Conservation (phyloP, 305 asterid species). For the Solanum hybrid region DNA sequence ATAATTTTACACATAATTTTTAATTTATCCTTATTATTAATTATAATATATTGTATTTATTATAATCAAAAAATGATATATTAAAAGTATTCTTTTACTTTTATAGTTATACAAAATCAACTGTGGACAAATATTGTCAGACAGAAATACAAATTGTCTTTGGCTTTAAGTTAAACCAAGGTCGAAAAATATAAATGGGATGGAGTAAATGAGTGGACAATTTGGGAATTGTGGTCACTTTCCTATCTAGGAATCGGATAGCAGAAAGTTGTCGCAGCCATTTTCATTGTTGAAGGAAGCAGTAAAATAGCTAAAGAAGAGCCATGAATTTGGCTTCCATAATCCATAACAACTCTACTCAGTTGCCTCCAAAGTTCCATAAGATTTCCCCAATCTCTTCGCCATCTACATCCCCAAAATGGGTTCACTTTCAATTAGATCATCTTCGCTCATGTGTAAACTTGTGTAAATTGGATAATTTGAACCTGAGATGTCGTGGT, state of each 20-base stretch:
- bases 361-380: slow-evolving; percentile 20
- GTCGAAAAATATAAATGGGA: neutral
- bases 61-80: no score
- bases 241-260: neutral
- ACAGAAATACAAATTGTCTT: no score
- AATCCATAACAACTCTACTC: slow-evolving; percentile 25
- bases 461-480: neutral
- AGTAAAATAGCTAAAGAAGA: neutral
- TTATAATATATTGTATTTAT: no score
- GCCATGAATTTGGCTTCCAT: slow-evolving; percentile 49
- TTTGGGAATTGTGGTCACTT: neutral
- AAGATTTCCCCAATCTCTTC: slow-evolving; percentile 23
- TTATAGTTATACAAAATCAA: no score
- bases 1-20: no score
- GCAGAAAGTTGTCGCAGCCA: neutral
- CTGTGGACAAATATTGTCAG: no score
- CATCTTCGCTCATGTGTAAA: slow-evolving; percentile 15
- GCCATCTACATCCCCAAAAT: slow-evolving; percentile 17
- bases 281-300: neutral
- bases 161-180: no score
- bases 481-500: neutral
- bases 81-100: no score
- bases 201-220: neutral
- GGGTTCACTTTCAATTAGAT: slow-evolving; percentile 27
- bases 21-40: no score